Percentiles rank a stretch among this genome's conserved stretches.
Conservation (phyloP, 2,329 filamentous ascomycete genomes). For the Trichoderma harzianum region DNA sequence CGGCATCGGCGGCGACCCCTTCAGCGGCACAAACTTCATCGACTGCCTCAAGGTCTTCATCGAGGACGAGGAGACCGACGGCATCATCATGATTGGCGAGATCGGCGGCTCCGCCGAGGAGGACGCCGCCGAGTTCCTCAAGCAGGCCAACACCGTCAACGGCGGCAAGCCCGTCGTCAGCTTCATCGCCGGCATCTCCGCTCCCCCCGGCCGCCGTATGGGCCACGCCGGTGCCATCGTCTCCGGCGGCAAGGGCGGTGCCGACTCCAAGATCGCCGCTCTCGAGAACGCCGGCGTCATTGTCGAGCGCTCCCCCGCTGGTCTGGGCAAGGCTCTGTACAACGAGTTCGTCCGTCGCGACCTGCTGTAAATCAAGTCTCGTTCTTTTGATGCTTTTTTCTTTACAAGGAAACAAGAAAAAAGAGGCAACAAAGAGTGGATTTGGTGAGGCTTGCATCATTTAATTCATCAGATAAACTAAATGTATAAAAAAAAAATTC, state of each 20-base stretch:
- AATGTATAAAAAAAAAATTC: slow-evolving; percentile 6
- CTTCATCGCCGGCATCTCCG: slow-evolving; percentile 98
- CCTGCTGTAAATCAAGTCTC: slow-evolving; percentile 64
- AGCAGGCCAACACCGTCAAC: slow-evolving; percentile 83
- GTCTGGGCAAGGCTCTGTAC: slow-evolving; percentile 88
- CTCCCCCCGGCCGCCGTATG: slow-evolving; percentile 94
- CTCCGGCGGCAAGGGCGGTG: slow-evolving; percentile 93
- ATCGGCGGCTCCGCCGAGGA: slow-evolving; percentile 97
- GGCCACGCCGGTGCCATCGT: slow-evolving; percentile 98
- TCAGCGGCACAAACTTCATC: slow-evolving; percentile 99
- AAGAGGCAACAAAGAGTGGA: neutral
- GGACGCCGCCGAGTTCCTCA: slow-evolving; percentile 95
- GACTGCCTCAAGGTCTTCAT: slow-evolving; percentile 98
- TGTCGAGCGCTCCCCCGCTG: slow-evolving; percentile 90
- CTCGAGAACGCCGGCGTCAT: slow-evolving; percentile 91
- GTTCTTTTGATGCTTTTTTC: neutral
- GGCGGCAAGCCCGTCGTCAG: slow-evolving; percentile 88
- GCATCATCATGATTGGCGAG: slow-evolving; percentile 99
- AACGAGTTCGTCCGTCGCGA: slow-evolving; percentile 95
- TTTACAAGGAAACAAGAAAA: neutral
- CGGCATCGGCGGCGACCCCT: slow-evolving; percentile 97
- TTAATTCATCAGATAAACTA: neutral
- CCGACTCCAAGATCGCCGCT: slow-evolving; percentile 95
- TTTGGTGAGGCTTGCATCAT: neutral
- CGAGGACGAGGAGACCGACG: slow-evolving; percentile 91